A percentile compares a stretch with the other conserved stretches of the same genome.
phyloP scores from a whole-genome alignment of 768 basidiomycete species.

The Collybia nuda region DNA sequence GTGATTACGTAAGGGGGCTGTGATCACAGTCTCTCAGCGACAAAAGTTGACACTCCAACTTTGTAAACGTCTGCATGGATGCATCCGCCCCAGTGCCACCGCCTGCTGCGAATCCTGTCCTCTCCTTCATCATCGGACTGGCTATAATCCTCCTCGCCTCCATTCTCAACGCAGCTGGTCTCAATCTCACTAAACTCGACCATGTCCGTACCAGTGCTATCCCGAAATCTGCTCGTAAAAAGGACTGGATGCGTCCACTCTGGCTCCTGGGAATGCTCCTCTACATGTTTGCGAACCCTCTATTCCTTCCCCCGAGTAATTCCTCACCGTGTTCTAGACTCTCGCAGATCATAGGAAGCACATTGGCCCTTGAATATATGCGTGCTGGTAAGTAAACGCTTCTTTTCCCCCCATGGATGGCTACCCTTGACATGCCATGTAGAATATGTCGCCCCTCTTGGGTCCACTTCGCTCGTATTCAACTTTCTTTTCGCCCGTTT shows the following conservation, averaged over 20 bases:
- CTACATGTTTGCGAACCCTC: slow-evolving; percentile 71
- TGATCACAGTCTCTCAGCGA: too few relatives aligned
- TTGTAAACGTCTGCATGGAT: slow-evolving; percentile 2
- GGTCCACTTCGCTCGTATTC: slow-evolving; percentile 91
- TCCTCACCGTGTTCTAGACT: slow-evolving; percentile 41
- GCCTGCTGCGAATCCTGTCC: slow-evolving; percentile 45
- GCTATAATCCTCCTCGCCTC: slow-evolving; percentile 82
- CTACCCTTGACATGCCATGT: slow-evolving; percentile 13
- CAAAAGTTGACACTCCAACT: too few relatives aligned
- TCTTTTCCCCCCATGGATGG: background rate
- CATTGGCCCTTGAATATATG: slow-evolving; percentile 85
- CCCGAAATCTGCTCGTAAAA: slow-evolving; percentile 71
- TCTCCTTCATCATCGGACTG: slow-evolving; percentile 83
- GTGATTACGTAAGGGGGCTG: background rate
- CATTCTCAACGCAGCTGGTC: slow-evolving; percentile 87
- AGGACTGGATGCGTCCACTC: slow-evolving; percentile 80
- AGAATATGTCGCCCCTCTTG: slow-evolving; percentile 97
- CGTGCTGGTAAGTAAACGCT: slow-evolving; percentile 59
- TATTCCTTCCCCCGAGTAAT: background rate
- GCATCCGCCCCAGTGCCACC: slow-evolving; percentile 1
- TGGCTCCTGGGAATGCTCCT: slow-evolving; percentile 92
- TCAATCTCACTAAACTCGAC: slow-evolving; percentile 93
- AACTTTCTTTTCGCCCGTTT: slow-evolving; percentile 95
- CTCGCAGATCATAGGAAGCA: slow-evolving; percentile 86
- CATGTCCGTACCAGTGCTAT: slow-evolving; percentile 78